These are phyloP conservation scores for Canariomyces notabilis DNA, from an alignment of 2,329 filamentous ascomycete genomes.

Conservation along the genomic window DNA sequence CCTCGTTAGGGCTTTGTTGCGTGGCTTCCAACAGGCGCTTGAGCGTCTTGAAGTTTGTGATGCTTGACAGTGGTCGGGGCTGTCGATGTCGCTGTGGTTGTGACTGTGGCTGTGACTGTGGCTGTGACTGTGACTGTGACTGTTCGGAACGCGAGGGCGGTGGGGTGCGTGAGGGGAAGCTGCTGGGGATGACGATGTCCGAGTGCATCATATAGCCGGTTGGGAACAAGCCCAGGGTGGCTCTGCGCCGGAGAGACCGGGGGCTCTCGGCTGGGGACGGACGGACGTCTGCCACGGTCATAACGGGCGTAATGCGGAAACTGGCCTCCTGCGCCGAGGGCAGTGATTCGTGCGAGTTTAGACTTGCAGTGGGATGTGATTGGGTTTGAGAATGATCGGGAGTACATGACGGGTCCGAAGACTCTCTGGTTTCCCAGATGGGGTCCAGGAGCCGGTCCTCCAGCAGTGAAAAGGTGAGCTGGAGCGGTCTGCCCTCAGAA, in stretches of 20 bases:
- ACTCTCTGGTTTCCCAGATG: no score
- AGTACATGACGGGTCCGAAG: background rate
- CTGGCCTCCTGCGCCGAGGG: background rate
- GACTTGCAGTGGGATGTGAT: background rate
- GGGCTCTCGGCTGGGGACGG: conserved; percentile 4
- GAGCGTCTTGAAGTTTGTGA: no score
- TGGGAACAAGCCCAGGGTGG: background rate
- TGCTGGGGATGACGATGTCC: no score
- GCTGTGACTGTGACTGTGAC: no score
- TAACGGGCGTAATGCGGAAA: conserved; percentile 10
- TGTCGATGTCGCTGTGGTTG: no score
- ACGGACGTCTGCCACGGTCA: conserved; percentile 14
- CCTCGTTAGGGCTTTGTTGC: no score
- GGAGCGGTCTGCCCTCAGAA: background rate
- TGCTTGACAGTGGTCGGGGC: no score
- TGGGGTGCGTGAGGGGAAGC: no score
- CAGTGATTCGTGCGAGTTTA: conserved; percentile 1
- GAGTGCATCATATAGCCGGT: background rate
- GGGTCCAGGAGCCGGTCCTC: no score
- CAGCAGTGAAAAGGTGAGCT: background rate
- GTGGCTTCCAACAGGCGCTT: background rate
- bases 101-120: no score
- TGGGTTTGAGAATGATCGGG: background rate
- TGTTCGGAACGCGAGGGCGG: no score
- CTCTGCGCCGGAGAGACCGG: background rate